Conservation (phyloP, 2,329 filamentous ascomycete genomes). For the Alternaria incomplexa region DNA sequence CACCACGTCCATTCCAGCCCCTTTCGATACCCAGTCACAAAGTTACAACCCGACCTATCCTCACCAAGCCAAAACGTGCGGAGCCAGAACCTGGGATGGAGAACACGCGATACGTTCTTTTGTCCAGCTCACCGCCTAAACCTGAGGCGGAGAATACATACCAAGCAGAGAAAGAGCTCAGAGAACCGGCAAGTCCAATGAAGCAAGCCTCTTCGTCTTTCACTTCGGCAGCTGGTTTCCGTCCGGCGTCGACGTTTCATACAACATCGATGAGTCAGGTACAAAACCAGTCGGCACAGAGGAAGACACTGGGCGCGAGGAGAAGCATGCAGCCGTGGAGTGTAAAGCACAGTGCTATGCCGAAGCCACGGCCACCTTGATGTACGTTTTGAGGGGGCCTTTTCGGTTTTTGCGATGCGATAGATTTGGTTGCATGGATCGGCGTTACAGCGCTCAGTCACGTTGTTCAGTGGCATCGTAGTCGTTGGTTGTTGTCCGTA, state of each 20-base stretch:
- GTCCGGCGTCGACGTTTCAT: slow-evolving; percentile 52
- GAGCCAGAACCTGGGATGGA: slow-evolving; percentile 27
- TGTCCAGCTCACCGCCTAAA: slow-evolving; percentile 52
- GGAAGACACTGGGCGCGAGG: slow-evolving; percentile 59
- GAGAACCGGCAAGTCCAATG: slow-evolving; percentile 14
- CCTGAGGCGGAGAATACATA: slow-evolving; percentile 25
- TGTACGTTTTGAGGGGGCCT: background rate
- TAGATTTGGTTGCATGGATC: background rate
- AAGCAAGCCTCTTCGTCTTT: slow-evolving; percentile 5
- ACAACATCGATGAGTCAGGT: slow-evolving; percentile 49
- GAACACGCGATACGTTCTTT: slow-evolving; percentile 55
- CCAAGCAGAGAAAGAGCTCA: slow-evolving; percentile 6
- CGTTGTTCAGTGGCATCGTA: background rate
- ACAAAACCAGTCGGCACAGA: slow-evolving; percentile 36
- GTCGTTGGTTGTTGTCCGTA: background rate
- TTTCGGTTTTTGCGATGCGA: background rate
- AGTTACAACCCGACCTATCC: slow-evolving; percentile 41
- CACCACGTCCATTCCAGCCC: slow-evolving; percentile 27
- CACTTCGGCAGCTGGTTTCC: slow-evolving; percentile 26
- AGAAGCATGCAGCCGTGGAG: slow-evolving; percentile 60
- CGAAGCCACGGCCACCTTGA: slow-evolving; percentile 34
- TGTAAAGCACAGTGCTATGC: slow-evolving; percentile 43
- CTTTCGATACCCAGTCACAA: slow-evolving; percentile 39
- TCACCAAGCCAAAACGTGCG: slow-evolving; percentile 35
- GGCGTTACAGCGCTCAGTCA: background rate